phyloP scores from a whole-genome alignment of 2,329 filamentous ascomycete genomes.

The Fusarium tupiense region DNA sequence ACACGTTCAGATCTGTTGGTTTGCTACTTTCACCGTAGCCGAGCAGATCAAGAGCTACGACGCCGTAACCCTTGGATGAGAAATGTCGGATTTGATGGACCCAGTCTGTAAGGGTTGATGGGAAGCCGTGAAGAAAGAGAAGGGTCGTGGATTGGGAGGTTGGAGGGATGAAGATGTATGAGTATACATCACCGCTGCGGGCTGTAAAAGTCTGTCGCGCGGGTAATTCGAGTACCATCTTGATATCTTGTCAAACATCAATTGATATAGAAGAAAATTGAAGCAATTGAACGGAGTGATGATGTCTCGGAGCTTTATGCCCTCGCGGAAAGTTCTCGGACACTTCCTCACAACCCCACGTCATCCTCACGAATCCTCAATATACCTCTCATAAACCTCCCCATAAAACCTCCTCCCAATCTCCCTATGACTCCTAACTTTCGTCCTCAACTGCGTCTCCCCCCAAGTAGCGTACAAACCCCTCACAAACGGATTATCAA shows the following conservation, averaged over 20 bases:
- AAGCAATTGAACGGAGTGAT: background rate
- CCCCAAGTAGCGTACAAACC: slow-evolving; percentile 65
- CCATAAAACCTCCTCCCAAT: slow-evolving; percentile 59
- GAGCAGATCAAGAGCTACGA: slow-evolving; percentile 55
- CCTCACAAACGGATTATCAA: slow-evolving; percentile 61
- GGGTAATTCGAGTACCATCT: slow-evolving; percentile 18
- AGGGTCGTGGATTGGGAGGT: slow-evolving; percentile 46
- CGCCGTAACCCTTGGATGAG: slow-evolving; percentile 50
- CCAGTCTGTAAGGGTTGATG: slow-evolving; percentile 58
- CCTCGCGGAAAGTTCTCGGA: slow-evolving; percentile 43
- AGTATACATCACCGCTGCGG: slow-evolving; percentile 39
- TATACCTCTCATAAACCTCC: slow-evolving; percentile 59
- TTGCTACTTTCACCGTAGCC: slow-evolving; percentile 51
- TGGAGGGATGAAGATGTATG: slow-evolving; percentile 44
- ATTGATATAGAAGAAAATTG: background rate
- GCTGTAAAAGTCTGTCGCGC: slow-evolving; percentile 22
- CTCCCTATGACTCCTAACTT: slow-evolving; percentile 61
- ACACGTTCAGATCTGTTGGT: slow-evolving; percentile 41
- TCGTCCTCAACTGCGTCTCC: slow-evolving; percentile 63
- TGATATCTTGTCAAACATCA: background rate
- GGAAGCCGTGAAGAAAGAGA: slow-evolving; percentile 60
- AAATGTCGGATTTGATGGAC: slow-evolving; percentile 50
- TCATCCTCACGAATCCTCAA: slow-evolving; percentile 47
- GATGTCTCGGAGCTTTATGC: slow-evolving; percentile 15
- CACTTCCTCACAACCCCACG: slow-evolving; percentile 9